These are phyloP conservation scores for Ophiobolus disseminans DNA, from an alignment of 2,329 filamentous ascomycete species.

Conservation along the genomic window DNA sequence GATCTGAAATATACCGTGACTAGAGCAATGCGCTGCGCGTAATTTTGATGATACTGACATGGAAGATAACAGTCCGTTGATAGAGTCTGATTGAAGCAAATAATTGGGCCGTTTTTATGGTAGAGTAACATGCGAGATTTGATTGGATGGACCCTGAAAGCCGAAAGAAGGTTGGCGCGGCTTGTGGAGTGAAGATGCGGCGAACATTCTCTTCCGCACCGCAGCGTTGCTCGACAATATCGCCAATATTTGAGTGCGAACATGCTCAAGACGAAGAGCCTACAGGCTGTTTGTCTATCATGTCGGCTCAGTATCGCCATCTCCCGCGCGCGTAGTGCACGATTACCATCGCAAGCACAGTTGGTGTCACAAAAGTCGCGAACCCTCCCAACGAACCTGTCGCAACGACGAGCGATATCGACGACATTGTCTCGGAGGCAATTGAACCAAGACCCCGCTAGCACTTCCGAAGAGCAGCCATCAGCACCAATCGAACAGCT, in stretches of 20 bases:
- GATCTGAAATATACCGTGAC: no score
- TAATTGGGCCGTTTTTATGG: not conserved
- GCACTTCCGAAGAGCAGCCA: constrained; percentile 4
- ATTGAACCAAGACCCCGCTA: constrained; percentile 13
- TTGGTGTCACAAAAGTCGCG: constrained; percentile 16
- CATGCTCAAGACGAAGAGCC: constrained; percentile 41
- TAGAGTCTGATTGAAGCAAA: no score
- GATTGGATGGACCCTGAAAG: constrained; percentile 27
- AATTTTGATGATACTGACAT: no score
- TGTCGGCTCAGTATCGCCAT: constrained; percentile 42
- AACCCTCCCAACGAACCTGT: constrained; percentile 15
- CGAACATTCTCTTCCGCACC: constrained; percentile 37
- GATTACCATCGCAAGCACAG: constrained; percentile 24
- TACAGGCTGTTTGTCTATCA: constrained; percentile 41
- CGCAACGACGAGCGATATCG: constrained; percentile 32
- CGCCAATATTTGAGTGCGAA: constrained; percentile 15
- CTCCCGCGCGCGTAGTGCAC: constrained; percentile 33
- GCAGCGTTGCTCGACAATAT: constrained; percentile 7
- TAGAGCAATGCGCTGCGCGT: no score
- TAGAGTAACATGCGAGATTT: constrained; percentile 12
- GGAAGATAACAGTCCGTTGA: no score
- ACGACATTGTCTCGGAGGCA: constrained; percentile 23
- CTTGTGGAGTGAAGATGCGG: constrained; percentile 28
- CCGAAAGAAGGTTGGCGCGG: constrained; percentile 29
- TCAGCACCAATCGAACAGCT: constrained; percentile 28